Evolutionary conservation across 192 early-diverging fungal genomes (phyloP), one percentile per base, ranked within the genome.

Genomic region (Podochytrium sp.): DNA sequence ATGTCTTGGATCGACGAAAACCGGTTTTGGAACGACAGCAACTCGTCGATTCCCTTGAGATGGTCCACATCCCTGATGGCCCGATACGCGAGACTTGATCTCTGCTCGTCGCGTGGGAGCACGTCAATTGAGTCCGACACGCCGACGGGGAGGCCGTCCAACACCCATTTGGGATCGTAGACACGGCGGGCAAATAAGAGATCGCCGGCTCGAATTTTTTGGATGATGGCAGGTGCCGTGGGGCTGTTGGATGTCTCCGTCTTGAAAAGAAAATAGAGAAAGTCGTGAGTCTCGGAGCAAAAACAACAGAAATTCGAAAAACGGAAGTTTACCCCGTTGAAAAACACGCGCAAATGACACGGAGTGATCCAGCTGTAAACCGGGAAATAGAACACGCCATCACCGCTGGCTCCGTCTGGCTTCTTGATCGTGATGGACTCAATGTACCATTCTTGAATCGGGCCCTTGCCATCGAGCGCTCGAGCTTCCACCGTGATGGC

Each of bases 271-370:
- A 55, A 6, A 27, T 27, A 29, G n/a, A 47, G n/a, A 10, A 47
- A 16, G 10, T 27, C 7, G 23, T 23, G n/a, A 47, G 12, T 47
- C n/a, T 47, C 10, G 7, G 23, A 23, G 20, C 20, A 55, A 55
- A 20, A 55, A 6, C 30, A 55, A 29, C 10, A 47, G n/a, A 10
- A 47, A 16, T 47, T 27, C 7, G 23, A 7, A 47, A 47, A 10
- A 16, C 10, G 59, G 23, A n/a, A 27, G 10, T 51, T 32, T n/a
- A 71, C 69, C 35, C 69, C 69, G 39, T 59, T 33, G 37, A 71
- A 71, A 58, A 71, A 71, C 3, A 71, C 30, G 27, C 69, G 69
- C 20, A 20, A 5, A 20, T 38, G 18, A 20, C 69, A 33, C 3
- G 32, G 16, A 29, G 39, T 35, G 16, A 71, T 29, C 52, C 69